phyloP scores from a whole-genome alignment of 1,139 yeast genomes.

The Scheffersomyces parashehatae region DNA sequence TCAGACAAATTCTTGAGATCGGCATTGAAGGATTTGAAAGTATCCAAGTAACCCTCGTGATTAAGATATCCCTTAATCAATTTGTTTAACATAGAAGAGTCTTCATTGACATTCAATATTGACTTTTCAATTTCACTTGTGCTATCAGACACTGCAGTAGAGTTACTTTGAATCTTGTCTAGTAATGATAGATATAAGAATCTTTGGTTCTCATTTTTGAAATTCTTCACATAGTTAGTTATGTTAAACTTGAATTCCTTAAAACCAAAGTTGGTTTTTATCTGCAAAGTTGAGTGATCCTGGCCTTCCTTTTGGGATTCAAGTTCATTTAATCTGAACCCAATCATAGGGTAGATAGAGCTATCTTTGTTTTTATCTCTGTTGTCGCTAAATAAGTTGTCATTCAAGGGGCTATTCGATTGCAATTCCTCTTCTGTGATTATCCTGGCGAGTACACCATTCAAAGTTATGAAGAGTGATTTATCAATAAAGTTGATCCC shows the following conservation, averaged over 20 bases:
- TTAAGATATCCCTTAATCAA: constrained; percentile 69
- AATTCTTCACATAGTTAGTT: constrained; percentile 55
- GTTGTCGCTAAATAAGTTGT: constrained; percentile 26
- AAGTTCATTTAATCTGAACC: constrained; percentile 36
- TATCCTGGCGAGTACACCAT: constrained; percentile 58
- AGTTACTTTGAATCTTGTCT: constrained; percentile 15
- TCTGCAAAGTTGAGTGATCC: constrained; percentile 15
- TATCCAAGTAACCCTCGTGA: constrained; percentile 71
- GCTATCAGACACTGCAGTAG: constrained; percentile 2
- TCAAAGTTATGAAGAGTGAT: constrained; percentile 74
- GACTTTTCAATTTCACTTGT: constrained; percentile 18
- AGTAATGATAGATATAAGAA: constrained; percentile 18
- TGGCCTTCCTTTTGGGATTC: constrained; percentile 6
- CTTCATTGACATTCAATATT: constrained; percentile 26
- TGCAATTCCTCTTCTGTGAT: constrained; percentile 33
- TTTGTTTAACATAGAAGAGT: constrained; percentile 44
- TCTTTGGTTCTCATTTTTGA: constrained; percentile 29
- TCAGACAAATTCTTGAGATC: constrained; percentile 39
- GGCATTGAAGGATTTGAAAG: constrained; percentile 58
- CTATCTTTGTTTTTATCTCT: constrained; percentile 10
- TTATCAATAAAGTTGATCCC: constrained; percentile 73
- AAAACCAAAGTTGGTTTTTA: constrained; percentile 75
- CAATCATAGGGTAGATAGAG: constrained; percentile 43
- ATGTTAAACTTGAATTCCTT: constrained; percentile 71
- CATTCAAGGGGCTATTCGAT: constrained; percentile 25